Percentiles rank a stretch among this genome's conserved stretches.
phyloP scores from a whole-genome alignment of 352 stramenopile species.

The Globisporangium recalcitrans region DNA sequence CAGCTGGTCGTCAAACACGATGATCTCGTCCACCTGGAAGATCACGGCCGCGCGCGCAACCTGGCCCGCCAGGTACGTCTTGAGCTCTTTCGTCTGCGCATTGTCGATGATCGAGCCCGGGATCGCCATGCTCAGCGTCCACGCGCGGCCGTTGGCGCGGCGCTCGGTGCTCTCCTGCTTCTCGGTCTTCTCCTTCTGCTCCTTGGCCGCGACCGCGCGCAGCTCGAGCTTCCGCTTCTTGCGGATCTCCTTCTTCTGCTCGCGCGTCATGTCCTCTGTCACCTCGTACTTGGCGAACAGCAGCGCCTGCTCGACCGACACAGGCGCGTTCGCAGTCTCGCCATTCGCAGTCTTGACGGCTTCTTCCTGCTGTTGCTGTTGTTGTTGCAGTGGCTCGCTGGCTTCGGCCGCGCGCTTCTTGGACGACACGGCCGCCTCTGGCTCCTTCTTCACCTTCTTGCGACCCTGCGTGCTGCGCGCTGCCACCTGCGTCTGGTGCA shows the following conservation, averaged over 20 bases:
- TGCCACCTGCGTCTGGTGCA: conserved; percentile 39
- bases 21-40: conserved; percentile 98
- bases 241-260: conserved; percentile 65
- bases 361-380: too few relatives aligned
- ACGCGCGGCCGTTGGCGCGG: conserved; percentile 57
- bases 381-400: conserved; percentile 1
- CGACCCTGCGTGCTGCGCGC: conserved; percentile 25
- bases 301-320: conserved; percentile 3
- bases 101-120: conserved; percentile 96
- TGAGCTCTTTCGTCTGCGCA: conserved; percentile 95
- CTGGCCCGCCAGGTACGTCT: conserved; percentile 94
- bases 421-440: conserved; percentile 8
- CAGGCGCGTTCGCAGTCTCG: background rate
- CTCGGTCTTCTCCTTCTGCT: conserved; percentile 31
- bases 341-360: background rate
- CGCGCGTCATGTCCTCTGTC: conserved; percentile 32
- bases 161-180: conserved; percentile 35
- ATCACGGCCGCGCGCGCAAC: conserved; percentile 95
- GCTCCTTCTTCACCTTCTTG: conserved; percentile 30
- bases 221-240: conserved; percentile 70
- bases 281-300: conserved; percentile 20
- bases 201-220: conserved; percentile 29
- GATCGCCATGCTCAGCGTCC: conserved; percentile 95
- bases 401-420: background rate
- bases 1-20: conserved; percentile 97